Evolutionary conservation across 306 rosid genomes (phyloP), one percentile per base, ranked within the genome.

Genomic region (Fagus sylvatica): DNA sequence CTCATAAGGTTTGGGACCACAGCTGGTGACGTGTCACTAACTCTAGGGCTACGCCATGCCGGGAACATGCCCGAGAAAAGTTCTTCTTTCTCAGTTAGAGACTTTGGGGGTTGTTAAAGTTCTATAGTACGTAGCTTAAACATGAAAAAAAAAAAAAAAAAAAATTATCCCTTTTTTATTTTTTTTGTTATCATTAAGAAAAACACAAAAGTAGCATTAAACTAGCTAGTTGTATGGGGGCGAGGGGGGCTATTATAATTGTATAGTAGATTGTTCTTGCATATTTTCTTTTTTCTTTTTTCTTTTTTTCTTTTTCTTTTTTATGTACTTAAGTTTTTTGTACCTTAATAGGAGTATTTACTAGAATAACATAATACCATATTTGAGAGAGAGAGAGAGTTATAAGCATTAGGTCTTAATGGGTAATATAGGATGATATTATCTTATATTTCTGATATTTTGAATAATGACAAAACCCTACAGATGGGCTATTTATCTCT

Each of bases 1-100:
- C 86, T 93, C 74, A 90, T 91, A 42, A 89, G 92, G 79, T 96
- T 90, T 54, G 99, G 98, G 90, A 82, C 98, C 91, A 88, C 93
- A 12, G 32, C 84, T 7, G 94, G 99, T 72, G 99, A 96, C 73
- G 99, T 96, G 88, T 96, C 99, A 54, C 98, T 95, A 80, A 95
- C 98, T 53, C 74, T 95, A 74, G 98, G 98, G 89, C 86, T 95
- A 62, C 98, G 97, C 84, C 98, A 92, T 55, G 93, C 97, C 64
- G 98, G 98, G 15, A 89, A 93, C 82, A 78, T 87, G 84, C 91
- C 96, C 11, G 96, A 91, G 51, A 86, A 86, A 43, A 60, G 81
- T 54, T 37, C 88, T 73, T 76, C 96, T 80, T 96, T 96, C 91
- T 84, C 96, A 3, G 83, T 89, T 77, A 93, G 91, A 82, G 97